phyloP scores from a whole-genome alignment of 805 yeast species.

The Yamadazyma sp. region DNA sequence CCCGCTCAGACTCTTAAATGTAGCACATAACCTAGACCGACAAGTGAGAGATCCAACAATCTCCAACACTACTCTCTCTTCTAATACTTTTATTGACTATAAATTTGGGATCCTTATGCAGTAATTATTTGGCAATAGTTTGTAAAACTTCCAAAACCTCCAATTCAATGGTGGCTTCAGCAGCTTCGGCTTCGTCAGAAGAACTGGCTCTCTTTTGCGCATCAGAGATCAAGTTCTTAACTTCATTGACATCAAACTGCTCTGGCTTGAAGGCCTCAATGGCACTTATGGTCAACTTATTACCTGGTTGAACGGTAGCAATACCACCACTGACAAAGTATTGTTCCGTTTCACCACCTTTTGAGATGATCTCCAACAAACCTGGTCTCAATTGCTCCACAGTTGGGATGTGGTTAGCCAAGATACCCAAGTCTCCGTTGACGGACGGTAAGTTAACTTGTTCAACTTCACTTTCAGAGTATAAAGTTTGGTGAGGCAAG shows the following conservation, averaged over 20 bases:
- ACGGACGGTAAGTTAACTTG: constrained; percentile 94
- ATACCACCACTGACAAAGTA: constrained; percentile 95
- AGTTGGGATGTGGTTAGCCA: constrained; percentile 96
- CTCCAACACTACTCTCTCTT: no score
- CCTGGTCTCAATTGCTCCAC: constrained; percentile 97
- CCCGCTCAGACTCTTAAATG: no score
- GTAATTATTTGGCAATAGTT: constrained; percentile 52
- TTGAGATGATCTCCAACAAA: constrained; percentile 85
- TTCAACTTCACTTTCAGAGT: constrained; percentile 53
- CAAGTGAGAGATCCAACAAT: no score
- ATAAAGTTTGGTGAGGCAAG: constrained; percentile 79
- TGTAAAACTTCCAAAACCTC: constrained; percentile 95
- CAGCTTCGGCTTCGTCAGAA: constrained; percentile 83
- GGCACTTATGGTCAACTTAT: constrained; percentile 85
- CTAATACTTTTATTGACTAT: constrained; percentile 5
- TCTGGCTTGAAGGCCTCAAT: constrained; percentile 94
- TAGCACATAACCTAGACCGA: no score
- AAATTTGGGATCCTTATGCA: constrained; percentile 4
- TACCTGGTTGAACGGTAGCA: constrained; percentile 94
- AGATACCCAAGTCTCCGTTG: constrained; percentile 94
- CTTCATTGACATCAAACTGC: constrained; percentile 75
- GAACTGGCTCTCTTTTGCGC: constrained; percentile 90
- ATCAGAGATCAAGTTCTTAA: constrained; percentile 80
- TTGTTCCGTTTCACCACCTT: constrained; percentile 67
- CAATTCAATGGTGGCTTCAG: constrained; percentile 92